phyloP scores from a whole-genome alignment of 2,329 filamentous ascomycete genomes.

The Aspergillus proliferans region DNA sequence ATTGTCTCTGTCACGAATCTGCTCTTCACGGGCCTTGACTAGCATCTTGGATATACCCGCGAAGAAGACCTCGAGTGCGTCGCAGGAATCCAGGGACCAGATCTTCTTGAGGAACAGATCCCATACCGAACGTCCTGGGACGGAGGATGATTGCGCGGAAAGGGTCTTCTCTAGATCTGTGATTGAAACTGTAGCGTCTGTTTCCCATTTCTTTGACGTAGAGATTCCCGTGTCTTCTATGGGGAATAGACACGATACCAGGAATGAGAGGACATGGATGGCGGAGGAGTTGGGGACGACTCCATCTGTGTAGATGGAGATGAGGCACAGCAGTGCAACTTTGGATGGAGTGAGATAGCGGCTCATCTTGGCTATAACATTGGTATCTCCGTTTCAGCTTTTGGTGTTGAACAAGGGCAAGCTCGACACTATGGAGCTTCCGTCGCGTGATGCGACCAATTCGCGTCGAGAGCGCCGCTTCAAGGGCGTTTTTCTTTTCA shows the following conservation, averaged over 20 bases:
- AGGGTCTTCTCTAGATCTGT: constrained; percentile 45
- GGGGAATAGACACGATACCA: constrained; percentile 62
- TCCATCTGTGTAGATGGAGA: constrained; percentile 73
- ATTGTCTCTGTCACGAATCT: constrained; percentile 50
- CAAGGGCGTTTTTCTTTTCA: background rate
- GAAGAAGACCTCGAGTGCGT: constrained; percentile 75
- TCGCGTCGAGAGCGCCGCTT: background rate
- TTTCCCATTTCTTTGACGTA: constrained; percentile 19
- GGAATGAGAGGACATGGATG: constrained; percentile 70
- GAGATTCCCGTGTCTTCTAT: constrained; percentile 25
- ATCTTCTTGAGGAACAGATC: constrained; percentile 74
- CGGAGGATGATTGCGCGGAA: constrained; percentile 40
- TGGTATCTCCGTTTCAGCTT: background rate
- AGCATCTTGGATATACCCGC: constrained; percentile 53
- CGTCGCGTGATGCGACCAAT: background rate
- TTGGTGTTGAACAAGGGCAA: background rate
- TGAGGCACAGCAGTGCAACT: constrained; percentile 71
- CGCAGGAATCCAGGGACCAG: constrained; percentile 76
- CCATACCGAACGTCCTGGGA: constrained; percentile 78
- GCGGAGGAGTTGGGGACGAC: constrained; percentile 63
- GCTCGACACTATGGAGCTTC: background rate
- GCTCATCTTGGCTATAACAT: constrained; percentile 51
- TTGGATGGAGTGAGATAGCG: constrained; percentile 86
- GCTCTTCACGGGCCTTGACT: constrained; percentile 56
- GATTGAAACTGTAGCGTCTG: constrained; percentile 33